Percentiles rank a stretch among this genome's conserved stretches.
Conservation (phyloP, 108 stramenopile genomes). For the Skeletonema costatum region DNA sequence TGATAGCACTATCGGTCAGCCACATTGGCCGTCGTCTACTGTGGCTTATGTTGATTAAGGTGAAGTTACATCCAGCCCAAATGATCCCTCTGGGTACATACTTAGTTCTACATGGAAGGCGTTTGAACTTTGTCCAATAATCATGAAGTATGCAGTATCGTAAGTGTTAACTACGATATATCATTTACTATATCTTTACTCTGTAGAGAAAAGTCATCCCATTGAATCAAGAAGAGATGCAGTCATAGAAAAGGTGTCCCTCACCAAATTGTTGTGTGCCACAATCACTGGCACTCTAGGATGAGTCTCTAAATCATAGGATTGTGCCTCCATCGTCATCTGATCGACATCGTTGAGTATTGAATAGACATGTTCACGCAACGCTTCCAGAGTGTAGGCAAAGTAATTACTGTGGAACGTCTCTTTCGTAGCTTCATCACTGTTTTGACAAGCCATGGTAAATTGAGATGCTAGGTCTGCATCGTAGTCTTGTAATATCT, state of each 20-base stretch:
- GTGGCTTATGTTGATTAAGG: too few relatives aligned
- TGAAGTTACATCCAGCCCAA: too few relatives aligned
- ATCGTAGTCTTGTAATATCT: conserved; percentile 35
- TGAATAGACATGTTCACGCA: conserved; percentile 28
- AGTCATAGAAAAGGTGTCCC: conserved; percentile 38
- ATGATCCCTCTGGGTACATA: too few relatives aligned
- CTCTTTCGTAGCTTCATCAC: conserved; percentile 28
- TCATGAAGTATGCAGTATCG: too few relatives aligned
- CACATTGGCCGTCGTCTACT: too few relatives aligned
- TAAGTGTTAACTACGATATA: too few relatives aligned
- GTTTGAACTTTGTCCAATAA: too few relatives aligned
- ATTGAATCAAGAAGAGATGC: conserved; percentile 28
- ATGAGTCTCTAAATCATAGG: conserved; percentile 35
- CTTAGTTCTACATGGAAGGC: too few relatives aligned
- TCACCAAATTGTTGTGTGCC: conserved; percentile 43
- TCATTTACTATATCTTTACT: background rate
- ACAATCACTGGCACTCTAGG: conserved; percentile 40
- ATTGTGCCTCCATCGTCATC: conserved; percentile 15
- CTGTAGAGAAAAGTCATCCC: background rate
- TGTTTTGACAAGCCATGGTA: conserved; percentile 26
- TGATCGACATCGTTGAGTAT: conserved; percentile 26
- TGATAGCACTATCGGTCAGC: too few relatives aligned
- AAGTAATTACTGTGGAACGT: conserved; percentile 33
- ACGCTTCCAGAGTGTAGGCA: conserved; percentile 26
- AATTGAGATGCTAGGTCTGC: conserved; percentile 19